Evolutionary conservation across 2,329 filamentous ascomycete genomes (phyloP).

Genomic region (Dothiorella sarmentorum): DNA sequence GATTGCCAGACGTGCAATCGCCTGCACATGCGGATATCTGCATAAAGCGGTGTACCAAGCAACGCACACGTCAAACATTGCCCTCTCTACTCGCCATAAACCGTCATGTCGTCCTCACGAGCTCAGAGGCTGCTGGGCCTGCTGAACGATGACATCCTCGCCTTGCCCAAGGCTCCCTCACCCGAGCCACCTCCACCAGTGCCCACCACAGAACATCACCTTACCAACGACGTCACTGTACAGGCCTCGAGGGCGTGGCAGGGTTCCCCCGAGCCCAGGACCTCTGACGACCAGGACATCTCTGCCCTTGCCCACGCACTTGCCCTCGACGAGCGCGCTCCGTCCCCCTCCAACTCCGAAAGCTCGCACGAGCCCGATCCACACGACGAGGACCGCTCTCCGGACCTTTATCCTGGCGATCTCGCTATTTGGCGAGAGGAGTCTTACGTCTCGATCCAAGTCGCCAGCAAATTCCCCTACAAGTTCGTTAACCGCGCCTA

Average conservation of each 20-base stretch:
- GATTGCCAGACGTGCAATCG: neutral
- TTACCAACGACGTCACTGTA: neutral
- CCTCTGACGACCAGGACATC: neutral
- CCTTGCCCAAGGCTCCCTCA: neutral
- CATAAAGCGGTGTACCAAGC: neutral
- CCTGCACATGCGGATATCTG: neutral
- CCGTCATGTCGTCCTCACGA: neutral
- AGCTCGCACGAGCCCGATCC: constrained; percentile 5
- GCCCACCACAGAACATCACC: neutral
- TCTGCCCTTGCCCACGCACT: neutral
- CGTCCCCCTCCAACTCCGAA: neutral
- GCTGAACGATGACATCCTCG: constrained; percentile 3
- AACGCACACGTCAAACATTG: neutral
- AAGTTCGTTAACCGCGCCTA: constrained; percentile 53
- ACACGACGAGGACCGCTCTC: neutral
- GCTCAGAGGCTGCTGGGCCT: constrained; percentile 2
- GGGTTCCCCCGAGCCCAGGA: neutral
- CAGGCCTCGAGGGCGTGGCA: neutral
- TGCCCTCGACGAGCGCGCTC: neutral
- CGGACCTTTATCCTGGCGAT: neutral
- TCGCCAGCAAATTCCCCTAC: constrained; percentile 58
- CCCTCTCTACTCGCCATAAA: neutral
- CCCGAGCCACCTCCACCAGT: neutral
- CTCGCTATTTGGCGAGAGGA: constrained; percentile 10
- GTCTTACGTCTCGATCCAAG: constrained; percentile 41